Base-by-base conservation (phyloP, 768 basidiomycete species). In the Suillus cothurnatus region DNA sequence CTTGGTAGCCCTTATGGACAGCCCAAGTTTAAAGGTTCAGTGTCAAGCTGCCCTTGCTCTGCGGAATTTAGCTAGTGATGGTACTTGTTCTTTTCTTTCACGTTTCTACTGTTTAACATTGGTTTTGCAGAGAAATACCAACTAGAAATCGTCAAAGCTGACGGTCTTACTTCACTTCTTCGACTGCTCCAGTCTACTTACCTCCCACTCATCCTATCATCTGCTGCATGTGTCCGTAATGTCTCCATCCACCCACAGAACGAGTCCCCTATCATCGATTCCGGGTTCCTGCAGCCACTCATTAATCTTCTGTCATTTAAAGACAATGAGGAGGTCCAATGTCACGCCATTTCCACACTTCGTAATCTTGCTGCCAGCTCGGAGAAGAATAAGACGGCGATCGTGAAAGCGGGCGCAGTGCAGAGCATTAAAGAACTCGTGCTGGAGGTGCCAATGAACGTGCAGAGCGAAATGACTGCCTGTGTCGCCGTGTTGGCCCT, bases 401-500 rank as follows among this genome's bases (percentile, higher is more conserved):
- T 99, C 64, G 96, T 99, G 61, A 93, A 97, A 76, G 97, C 97
- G 6, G 97, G 97, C 5, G 97, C 97, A 21, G 91, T 98, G 4
- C 93, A 95, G 73, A 90, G 93, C 52, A 99, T 99, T 80, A 97
- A 97, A 79, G 95, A 98, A 72, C 82, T 99, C 21, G 95, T 99
- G 2, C 81, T 99, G 15, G 92, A 92, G 71, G 97, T 98, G 1
- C 95, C 97, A 4, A 88, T 97, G 81, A 92, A 92, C 67, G 97
- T 99, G 14, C 97, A 99, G 80, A 97, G 95, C 73, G 97, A 99
- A 80, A 99, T 99, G 97, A 99, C 97, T 50, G 97, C 97, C 7
- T 99, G 97, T 71, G 92, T 98, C 52, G 97, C 97, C 21, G 97
- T 99, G 17, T 79, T 99, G 67, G 97, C 97, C 6, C 76, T 99